Conservation (phyloP, 192 early-diverging fungal species). For the Coemansia guatemalensis region DNA sequence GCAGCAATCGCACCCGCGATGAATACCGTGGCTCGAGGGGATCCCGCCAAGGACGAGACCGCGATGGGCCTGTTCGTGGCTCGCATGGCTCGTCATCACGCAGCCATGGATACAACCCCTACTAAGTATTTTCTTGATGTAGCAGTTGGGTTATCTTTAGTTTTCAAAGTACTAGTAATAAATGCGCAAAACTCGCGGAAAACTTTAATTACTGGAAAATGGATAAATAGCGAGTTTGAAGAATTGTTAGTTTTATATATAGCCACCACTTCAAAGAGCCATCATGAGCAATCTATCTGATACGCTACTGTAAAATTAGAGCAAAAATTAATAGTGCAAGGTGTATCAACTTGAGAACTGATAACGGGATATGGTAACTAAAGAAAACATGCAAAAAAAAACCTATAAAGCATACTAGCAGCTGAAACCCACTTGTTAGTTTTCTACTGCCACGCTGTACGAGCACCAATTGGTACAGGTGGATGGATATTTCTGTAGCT, state of each 20-base stretch:
- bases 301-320: no score
- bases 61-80: conserved; percentile 43
- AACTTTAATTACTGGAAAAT: not conserved
- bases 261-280: no score
- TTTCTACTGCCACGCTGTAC: not conserved
- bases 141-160: not conserved
- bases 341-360: no score
- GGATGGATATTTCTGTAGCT: not conserved
- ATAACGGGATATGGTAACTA: no score
- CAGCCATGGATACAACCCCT: conserved; percentile 41
- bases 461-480: not conserved
- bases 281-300: no score
- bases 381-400: no score
- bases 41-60: conserved; percentile 33
- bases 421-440: not conserved
- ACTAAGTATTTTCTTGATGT: conserved; percentile 10
- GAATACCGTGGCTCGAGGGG: conserved; percentile 23
- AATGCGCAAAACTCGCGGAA: not conserved
- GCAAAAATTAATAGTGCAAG: no score
- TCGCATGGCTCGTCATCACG: conserved; percentile 32
- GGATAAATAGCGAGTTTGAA: no score
- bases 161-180: not conserved
- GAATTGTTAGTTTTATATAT: no score
- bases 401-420: not conserved
- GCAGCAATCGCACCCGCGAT: conserved; percentile 23